phyloP scores from a whole-genome alignment of 371 early-diverging fungal genomes.

The Umbelopsis sp. region DNA sequence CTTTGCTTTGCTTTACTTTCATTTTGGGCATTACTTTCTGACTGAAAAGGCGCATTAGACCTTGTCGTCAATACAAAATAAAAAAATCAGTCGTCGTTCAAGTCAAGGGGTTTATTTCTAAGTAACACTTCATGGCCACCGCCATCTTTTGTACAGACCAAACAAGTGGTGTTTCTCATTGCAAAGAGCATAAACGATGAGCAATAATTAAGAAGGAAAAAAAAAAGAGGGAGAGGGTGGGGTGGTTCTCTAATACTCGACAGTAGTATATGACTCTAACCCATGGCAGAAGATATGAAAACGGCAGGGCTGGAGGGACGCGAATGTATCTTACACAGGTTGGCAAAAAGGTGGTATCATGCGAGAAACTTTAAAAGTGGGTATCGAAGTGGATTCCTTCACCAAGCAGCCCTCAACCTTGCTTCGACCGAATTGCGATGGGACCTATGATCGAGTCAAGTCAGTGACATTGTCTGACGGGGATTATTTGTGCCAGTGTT shows the following conservation, averaged over 20 bases:
- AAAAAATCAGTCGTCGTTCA: too few relatives aligned
- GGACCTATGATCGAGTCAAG: background rate
- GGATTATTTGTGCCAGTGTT: background rate
- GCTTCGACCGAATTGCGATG: conserved; percentile 16
- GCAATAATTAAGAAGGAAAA: background rate
- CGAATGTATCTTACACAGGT: too few relatives aligned
- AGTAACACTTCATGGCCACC: background rate
- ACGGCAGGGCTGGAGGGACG: too few relatives aligned
- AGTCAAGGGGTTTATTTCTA: background rate
- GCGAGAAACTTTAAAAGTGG: background rate
- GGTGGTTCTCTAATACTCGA: background rate
- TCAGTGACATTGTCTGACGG: background rate
- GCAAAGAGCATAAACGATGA: background rate
- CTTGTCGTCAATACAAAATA: background rate
- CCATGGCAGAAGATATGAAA: background rate
- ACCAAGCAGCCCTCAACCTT: conserved; percentile 14
- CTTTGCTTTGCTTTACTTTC: background rate
- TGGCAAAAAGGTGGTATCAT: too few relatives aligned
- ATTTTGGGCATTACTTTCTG: background rate
- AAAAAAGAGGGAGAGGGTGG: background rate
- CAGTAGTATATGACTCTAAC: background rate
- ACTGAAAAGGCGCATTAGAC: background rate
- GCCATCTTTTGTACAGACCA: too few relatives aligned
- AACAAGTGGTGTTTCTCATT: background rate
- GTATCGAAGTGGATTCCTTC: background rate